These are phyloP conservation scores for Amanita subjunquillea DNA, from an alignment of 768 basidiomycete species.

Conservation along the genomic window DNA sequence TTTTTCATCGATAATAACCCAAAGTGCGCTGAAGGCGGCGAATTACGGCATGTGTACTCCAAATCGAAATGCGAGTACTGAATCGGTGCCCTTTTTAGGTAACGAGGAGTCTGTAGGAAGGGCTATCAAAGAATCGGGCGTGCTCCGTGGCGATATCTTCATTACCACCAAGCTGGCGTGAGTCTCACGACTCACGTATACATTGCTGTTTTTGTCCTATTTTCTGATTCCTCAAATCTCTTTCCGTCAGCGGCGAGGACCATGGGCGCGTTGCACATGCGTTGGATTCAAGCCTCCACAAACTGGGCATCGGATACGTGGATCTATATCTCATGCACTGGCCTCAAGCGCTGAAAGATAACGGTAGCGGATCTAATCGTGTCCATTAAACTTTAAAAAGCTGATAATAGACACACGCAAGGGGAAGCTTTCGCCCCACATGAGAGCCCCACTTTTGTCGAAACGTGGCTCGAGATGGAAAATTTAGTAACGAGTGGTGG, in stretches of 20 bases:
- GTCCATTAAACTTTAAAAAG: background rate
- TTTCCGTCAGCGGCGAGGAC: constrained; percentile 15
- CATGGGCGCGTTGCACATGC: constrained; percentile 23
- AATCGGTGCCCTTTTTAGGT: constrained; percentile 7
- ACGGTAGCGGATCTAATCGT: constrained; percentile 8
- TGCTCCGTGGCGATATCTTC: constrained; percentile 28
- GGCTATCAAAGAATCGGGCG: constrained; percentile 26
- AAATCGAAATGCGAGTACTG: background rate
- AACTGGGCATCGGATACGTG: constrained; percentile 30
- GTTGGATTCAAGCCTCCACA: constrained; percentile 22
- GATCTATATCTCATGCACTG: constrained; percentile 39
- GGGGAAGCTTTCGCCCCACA: constrained; percentile 7
- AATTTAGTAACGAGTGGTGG: constrained; percentile 19
- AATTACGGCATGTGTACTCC: constrained; percentile 3
- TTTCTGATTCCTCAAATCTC: constrained; percentile 8
- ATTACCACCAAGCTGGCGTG: constrained; percentile 32
- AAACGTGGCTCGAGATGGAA: constrained; percentile 18
- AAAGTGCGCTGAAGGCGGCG: background rate
- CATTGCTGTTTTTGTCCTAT: background rate
- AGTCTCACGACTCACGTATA: constrained; percentile 1
- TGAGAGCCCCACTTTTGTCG: constrained; percentile 15
- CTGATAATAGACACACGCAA: background rate
- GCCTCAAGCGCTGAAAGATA: constrained; percentile 17
- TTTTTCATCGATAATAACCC: background rate
- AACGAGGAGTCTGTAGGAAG: constrained; percentile 27